Percentiles rank a stretch among this genome's conserved stretches.
Conservation (phyloP, 2,329 filamentous ascomycete species). For the Xylariales sp. region DNA sequence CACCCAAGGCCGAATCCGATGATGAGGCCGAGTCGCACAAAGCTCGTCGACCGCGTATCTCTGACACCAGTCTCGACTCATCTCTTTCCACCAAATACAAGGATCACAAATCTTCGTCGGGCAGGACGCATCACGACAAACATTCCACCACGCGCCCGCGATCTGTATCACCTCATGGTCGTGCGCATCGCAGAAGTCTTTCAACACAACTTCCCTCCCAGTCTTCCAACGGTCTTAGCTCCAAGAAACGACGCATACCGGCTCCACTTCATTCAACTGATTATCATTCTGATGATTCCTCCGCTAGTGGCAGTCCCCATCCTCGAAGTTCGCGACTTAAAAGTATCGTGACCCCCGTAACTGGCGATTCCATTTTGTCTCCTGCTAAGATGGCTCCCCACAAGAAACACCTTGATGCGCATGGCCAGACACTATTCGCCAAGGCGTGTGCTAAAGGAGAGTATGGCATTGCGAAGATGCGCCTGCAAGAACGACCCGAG, state of each 20-base stretch:
- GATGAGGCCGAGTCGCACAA: constrained; percentile 53
- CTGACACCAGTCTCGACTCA: constrained; percentile 36
- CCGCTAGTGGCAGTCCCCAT: constrained; percentile 55
- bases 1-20: constrained; percentile 50
- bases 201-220: constrained; percentile 59
- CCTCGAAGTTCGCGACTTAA: constrained; percentile 55
- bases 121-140: constrained; percentile 28
- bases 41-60: constrained; percentile 47
- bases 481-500: constrained; percentile 73
- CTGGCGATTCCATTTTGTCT: constrained; percentile 57
- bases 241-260: constrained; percentile 59
- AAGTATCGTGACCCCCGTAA: constrained; percentile 49
- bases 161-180: constrained; percentile 57
- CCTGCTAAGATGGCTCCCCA: constrained; percentile 65
- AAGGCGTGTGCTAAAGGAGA: constrained; percentile 84
- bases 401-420: constrained; percentile 87
- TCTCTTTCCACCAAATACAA: constrained; percentile 21
- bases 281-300: constrained; percentile 65
- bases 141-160: constrained; percentile 30
- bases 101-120: constrained; percentile 27
- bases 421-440: constrained; percentile 86
- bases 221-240: constrained; percentile 45
- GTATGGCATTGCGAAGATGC: constrained; percentile 70
- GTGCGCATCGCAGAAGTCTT: constrained; percentile 56
- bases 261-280: constrained; percentile 58